phyloP scores from a whole-genome alignment of 176 grass and related monocot species.

The Bonia amplexicaulis region DNA sequence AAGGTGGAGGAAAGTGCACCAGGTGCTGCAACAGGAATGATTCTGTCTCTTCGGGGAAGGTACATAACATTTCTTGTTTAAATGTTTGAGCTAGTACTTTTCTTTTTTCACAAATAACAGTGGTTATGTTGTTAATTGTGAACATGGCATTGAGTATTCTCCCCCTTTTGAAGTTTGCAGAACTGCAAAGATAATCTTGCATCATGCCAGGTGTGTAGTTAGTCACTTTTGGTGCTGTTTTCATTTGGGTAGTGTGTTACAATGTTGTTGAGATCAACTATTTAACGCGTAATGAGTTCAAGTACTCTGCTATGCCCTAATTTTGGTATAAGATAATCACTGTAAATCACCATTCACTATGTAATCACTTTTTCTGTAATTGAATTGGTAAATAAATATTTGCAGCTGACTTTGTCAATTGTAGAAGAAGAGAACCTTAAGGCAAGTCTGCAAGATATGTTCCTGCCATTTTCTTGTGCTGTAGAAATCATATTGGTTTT shows the following conservation, averaged over 20 bases:
- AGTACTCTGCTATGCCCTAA: not conserved
- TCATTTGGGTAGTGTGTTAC: conserved; percentile 11
- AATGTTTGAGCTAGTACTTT: conserved; percentile 9
- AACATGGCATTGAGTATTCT: conserved; percentile 15
- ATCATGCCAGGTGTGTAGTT: conserved; percentile 61
- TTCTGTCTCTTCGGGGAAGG: conserved; percentile 96
- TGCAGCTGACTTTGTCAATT: not conserved
- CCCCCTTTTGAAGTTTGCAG: conserved; percentile 65
- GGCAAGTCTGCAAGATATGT: not conserved
- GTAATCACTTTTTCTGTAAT: not conserved
- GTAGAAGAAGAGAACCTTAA: not conserved
- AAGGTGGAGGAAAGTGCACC: conserved; percentile 89
- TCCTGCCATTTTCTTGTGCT: not conserved
- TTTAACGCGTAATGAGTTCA: not conserved
- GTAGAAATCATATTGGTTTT: not conserved
- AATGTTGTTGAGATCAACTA: not conserved
- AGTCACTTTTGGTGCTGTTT: not conserved
- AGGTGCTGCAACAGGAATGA: conserved; percentile 95
- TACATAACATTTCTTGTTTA: conserved; percentile 19
- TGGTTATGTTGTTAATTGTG: conserved; percentile 2
- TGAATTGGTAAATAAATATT: not conserved
- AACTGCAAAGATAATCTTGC: conserved; percentile 85
- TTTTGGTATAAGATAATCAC: conserved; percentile 2
- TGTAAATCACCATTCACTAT: not conserved
- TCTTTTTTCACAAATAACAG: not conserved